Percentiles rank a stretch among this genome's conserved stretches.
Conservation (phyloP, 2,329 filamentous ascomycete species). For the Phyllosticta paracitricarpa region DNA sequence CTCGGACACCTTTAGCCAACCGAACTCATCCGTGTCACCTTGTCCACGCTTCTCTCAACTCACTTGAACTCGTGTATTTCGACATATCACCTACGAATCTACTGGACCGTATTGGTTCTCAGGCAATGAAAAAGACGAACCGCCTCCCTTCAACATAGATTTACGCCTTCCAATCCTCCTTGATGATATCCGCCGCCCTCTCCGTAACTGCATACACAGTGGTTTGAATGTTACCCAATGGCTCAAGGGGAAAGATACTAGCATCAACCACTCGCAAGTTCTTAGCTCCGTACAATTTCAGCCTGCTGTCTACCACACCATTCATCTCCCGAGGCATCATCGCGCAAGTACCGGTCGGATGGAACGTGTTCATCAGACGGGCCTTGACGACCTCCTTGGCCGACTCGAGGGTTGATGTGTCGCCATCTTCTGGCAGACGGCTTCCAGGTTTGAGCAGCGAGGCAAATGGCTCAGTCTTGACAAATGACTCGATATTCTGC, state of each 20-base stretch:
- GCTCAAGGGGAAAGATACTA: slow-evolving; percentile 17
- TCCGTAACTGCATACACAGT: slow-evolving; percentile 26
- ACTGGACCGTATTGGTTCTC: no score
- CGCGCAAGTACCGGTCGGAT: slow-evolving; percentile 22
- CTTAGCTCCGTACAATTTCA: slow-evolving; percentile 19
- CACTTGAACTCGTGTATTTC: no score
- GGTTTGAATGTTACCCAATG: slow-evolving; percentile 22
- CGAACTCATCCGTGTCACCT: no score
- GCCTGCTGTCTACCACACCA: slow-evolving; percentile 19
- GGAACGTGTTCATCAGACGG: slow-evolving; percentile 22
- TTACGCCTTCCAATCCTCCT: neutral
- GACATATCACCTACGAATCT: no score
- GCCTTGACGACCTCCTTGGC: slow-evolving; percentile 15
- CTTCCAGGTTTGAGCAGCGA: slow-evolving; percentile 22
- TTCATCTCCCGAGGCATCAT: slow-evolving; percentile 19
- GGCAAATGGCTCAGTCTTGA: slow-evolving; percentile 22
- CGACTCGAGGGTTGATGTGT: neutral
- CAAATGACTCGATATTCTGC: slow-evolving; percentile 26
- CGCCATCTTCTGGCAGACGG: slow-evolving; percentile 11
- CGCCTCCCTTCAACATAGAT: neutral
- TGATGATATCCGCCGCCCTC: slow-evolving; percentile 24
- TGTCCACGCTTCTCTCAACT: no score
- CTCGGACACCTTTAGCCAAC: no score
- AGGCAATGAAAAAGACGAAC: neutral
- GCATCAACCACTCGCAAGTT: slow-evolving; percentile 12